Percentiles rank a stretch among this genome's conserved stretches.
Conservation (phyloP, 169 alveolate genomes). For the Cryptosporidium viatorum region DNA sequence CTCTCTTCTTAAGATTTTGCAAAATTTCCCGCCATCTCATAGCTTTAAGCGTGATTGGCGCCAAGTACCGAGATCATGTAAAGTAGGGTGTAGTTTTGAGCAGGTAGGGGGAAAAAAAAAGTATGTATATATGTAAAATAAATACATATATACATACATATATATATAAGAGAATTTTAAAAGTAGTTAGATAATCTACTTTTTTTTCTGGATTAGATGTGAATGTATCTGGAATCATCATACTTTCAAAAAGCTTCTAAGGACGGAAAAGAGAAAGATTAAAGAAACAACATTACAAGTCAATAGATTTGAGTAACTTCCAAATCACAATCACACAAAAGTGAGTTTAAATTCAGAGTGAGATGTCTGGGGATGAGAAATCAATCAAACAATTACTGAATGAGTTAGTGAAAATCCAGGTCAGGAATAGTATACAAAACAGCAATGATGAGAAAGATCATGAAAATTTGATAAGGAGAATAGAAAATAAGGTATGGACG, state of each 20-base stretch:
- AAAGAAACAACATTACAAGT: background rate
- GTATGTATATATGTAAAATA: too few species aligned
- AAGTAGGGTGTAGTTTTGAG: background rate
- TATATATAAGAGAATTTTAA: background rate
- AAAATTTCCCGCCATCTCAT: background rate
- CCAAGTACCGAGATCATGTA: conserved; percentile 44
- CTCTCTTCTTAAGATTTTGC: background rate
- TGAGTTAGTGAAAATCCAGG: background rate
- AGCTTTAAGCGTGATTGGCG: background rate
- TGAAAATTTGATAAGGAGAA: background rate
- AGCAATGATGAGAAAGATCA: background rate
- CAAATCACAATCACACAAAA: background rate
- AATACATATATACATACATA: too few species aligned
- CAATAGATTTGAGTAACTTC: background rate
- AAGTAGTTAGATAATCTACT: background rate
- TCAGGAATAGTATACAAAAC: background rate
- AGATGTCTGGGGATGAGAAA: background rate
- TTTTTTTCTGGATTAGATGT: background rate
- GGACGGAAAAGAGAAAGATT: background rate
- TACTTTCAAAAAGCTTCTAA: too few species aligned
- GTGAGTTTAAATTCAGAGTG: background rate
- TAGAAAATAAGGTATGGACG: conserved; percentile 31
- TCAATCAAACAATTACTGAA: conserved; percentile 16
- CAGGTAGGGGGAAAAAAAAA: background rate
- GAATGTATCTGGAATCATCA: too few species aligned